Percentiles rank a stretch among this genome's conserved stretches.
phyloP scores from a whole-genome alignment of 2,329 filamentous ascomycete species.

The Lecanicillium sp. region DNA sequence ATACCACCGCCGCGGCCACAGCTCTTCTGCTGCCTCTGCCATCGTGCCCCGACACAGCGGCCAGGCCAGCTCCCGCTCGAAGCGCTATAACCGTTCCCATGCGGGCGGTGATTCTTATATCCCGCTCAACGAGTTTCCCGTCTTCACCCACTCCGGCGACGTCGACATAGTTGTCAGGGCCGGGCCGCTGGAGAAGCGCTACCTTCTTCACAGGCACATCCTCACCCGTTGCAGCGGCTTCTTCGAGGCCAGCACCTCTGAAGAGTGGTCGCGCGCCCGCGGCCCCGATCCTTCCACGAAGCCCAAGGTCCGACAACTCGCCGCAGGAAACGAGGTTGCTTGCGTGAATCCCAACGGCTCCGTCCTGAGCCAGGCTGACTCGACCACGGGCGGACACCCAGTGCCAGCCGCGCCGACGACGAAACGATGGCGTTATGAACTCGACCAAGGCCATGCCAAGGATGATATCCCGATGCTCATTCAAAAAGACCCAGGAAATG shows the following conservation, averaged over 20 bases:
- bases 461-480: constrained; percentile 84
- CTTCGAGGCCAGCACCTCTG: constrained; percentile 80
- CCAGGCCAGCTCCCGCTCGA: constrained; percentile 47
- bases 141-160: constrained; percentile 86
- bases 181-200: constrained; percentile 62
- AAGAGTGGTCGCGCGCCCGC: constrained; percentile 56
- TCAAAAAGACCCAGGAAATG: constrained; percentile 54
- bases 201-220: constrained; percentile 81
- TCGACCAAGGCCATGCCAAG: constrained; percentile 67
- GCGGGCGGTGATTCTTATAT: constrained; percentile 63
- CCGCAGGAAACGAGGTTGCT: constrained; percentile 41
- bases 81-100: constrained; percentile 76
- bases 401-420: constrained; percentile 17
- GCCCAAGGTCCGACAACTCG: constrained; percentile 17
- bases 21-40: constrained; percentile 51
- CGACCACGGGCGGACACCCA: neutral
- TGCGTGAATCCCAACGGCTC: constrained; percentile 9
- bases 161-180: constrained; percentile 79
- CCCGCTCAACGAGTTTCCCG: constrained; percentile 84
- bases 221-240: constrained; percentile 87
- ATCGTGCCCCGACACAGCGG: constrained; percentile 17
- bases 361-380: constrained; percentile 10
- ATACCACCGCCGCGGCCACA: constrained; percentile 34
- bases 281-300: constrained; percentile 10
- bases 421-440: constrained; percentile 77